These are phyloP conservation scores for Malassezia pachydermatis DNA, from an alignment of 1,284 basidiomycete genomes.

Conservation along the genomic window DNA sequence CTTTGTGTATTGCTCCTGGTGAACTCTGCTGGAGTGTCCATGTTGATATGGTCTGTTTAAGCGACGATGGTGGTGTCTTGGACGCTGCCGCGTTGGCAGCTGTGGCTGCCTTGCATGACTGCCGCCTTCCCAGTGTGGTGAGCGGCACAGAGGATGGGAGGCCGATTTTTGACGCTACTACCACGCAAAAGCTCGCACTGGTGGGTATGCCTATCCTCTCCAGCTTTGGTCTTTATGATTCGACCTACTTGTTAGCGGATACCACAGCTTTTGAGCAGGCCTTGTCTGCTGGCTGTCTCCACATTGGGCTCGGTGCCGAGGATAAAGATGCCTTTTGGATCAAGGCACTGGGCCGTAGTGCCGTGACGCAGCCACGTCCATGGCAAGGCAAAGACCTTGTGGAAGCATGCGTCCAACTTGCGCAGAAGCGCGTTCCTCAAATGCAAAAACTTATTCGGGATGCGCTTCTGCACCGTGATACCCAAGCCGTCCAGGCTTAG, in stretches of 20 bases:
- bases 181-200: slow-evolving; percentile 52
- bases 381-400: background rate
- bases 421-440: slow-evolving; percentile 8
- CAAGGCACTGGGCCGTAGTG: background rate
- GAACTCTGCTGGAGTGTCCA: slow-evolving; percentile 84
- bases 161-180: slow-evolving; percentile 56
- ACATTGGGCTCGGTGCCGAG: slow-evolving; percentile 20
- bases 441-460: slow-evolving; percentile 1
- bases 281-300: slow-evolving; percentile 51
- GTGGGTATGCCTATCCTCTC: slow-evolving; percentile 56
- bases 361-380: background rate
- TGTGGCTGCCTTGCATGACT: slow-evolving; percentile 71
- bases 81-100: slow-evolving; percentile 81
- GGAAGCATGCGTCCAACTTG: slow-evolving; percentile 5
- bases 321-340: slow-evolving; percentile 5
- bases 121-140: slow-evolving; percentile 63
- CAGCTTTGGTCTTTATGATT: slow-evolving; percentile 71
- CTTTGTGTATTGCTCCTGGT: slow-evolving; percentile 67
- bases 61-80: slow-evolving; percentile 89
- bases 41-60: slow-evolving; percentile 85
- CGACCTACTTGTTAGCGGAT: slow-evolving; percentile 63
- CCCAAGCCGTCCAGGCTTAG: slow-evolving; percentile 14
- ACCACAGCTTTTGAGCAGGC: slow-evolving; percentile 83
- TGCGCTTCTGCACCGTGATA: background rate
- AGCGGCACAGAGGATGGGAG: slow-evolving; percentile 57